Evolutionary conservation across 75 land plant genomes (phyloP).

Genomic region (Adiantum capillusveneris): DNA sequence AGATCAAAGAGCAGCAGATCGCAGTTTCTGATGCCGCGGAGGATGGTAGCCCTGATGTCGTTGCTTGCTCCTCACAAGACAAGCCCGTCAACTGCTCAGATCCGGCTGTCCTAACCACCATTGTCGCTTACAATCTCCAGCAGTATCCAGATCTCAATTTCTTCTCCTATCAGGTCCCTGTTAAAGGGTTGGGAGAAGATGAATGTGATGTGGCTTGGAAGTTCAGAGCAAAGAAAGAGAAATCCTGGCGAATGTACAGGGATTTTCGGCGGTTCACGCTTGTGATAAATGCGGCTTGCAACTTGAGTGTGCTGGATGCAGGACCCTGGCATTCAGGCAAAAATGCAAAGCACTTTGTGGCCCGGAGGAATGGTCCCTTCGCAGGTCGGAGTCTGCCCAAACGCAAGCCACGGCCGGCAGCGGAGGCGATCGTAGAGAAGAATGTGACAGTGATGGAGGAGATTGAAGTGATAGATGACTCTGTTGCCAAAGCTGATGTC

Average conservation of each 20-base stretch:
- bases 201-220: constrained; percentile 86
- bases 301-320: constrained; percentile 31
- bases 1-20: neutral
- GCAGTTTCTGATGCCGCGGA: constrained; percentile 3
- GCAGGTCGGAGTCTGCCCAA: constrained; percentile 15
- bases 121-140: constrained; percentile 48
- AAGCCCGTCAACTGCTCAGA: constrained; percentile 62
- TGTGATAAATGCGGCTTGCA: constrained; percentile 38
- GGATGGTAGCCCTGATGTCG: constrained; percentile 5
- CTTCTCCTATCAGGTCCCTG: constrained; percentile 53
- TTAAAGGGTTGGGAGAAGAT: constrained; percentile 37
- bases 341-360: constrained; percentile 47
- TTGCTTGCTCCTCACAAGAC: constrained; percentile 11
- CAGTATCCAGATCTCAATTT: constrained; percentile 50
- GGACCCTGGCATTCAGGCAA: constrained; percentile 79
- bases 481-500: constrained; percentile 19
- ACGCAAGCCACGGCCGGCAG: constrained; percentile 5
- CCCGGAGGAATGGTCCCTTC: constrained; percentile 2
- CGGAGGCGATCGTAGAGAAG: constrained; percentile 17
- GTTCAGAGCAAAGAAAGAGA: constrained; percentile 67
- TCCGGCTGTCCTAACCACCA: constrained; percentile 42
- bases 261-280: constrained; percentile 72
- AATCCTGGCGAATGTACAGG: constrained; percentile 72
- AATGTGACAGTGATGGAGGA: constrained; percentile 9
- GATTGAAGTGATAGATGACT: constrained; percentile 53